Conservation (phyloP, 2,329 filamentous ascomycete species). For the Pseudopyricularia javanii region DNA sequence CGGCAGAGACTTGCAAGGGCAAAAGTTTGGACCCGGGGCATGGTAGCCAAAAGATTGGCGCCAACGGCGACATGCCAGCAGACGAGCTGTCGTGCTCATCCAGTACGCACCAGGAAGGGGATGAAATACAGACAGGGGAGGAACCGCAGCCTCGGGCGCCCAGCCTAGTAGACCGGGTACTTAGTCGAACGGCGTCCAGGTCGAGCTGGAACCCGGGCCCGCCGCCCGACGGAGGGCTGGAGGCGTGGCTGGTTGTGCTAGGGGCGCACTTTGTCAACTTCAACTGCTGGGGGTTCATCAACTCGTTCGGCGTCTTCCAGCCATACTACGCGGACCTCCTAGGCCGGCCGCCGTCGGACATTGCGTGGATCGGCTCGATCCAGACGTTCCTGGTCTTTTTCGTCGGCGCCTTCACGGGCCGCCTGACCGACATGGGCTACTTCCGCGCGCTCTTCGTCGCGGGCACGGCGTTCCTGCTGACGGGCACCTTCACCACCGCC, state of each 20-base stretch:
- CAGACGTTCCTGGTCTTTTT: conserved; percentile 44
- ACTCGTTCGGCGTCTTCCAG: conserved; percentile 44
- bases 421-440: conserved; percentile 40
- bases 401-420: conserved; percentile 38
- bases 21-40: neutral
- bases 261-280: conserved; percentile 32
- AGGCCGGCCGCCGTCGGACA: conserved; percentile 25
- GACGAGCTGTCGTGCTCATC: neutral
- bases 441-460: conserved; percentile 28
- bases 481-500: conserved; percentile 35
- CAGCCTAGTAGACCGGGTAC: conserved; percentile 20
- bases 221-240: conserved; percentile 35
- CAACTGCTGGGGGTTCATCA: conserved; percentile 32
- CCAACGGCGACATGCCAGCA: neutral
- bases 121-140: neutral
- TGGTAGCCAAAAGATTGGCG: neutral
- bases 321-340: conserved; percentile 33
- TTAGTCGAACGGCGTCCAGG: conserved; percentile 25
- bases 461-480: conserved; percentile 27
- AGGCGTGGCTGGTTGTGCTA: conserved; percentile 31
- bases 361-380: conserved; percentile 42
- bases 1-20: neutral
- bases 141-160: neutral
- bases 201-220: conserved; percentile 28
- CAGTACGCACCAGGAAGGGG: neutral